Conservation (phyloP, 1,139 yeast species). For the Pneumocystis jirovecii region DNA sequence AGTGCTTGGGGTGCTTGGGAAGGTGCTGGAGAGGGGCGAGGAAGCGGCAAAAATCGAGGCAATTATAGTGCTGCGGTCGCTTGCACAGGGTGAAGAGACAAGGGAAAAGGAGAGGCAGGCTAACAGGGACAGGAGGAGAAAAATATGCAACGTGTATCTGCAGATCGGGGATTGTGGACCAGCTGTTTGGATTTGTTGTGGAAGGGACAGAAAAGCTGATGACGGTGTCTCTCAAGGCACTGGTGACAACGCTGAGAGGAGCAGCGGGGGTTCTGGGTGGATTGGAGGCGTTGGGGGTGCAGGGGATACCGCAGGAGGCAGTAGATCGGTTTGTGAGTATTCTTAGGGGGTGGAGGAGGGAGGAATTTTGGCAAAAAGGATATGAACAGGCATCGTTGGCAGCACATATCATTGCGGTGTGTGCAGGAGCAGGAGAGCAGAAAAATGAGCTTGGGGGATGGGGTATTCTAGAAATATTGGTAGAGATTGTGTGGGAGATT, state of each 20-base stretch:
- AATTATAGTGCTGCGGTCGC: conserved; percentile 22
- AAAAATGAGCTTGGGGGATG: conserved; percentile 14
- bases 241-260: neutral
- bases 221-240: neutral
- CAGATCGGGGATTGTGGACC: neutral
- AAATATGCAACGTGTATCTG: neutral
- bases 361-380: conserved; percentile 12
- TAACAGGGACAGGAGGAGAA: conserved; percentile 5
- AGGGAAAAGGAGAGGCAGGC: too few species aligned
- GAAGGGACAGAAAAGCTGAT: neutral
- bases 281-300: too few species aligned
- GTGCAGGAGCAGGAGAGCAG: conserved; percentile 9
- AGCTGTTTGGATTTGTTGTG: neutral
- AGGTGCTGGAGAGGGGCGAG: conserved; percentile 18
- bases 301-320: neutral
- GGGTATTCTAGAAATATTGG: conserved; percentile 9
- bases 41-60: conserved; percentile 21
- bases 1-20: conserved; percentile 12
- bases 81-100: conserved; percentile 25
- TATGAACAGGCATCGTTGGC: conserved; percentile 18
- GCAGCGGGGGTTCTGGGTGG: too few species aligned
- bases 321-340: neutral
- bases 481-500: conserved; percentile 12
- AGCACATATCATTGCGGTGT: conserved; percentile 17
- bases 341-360: neutral